phyloP scores from a whole-genome alignment of 1,139 yeast genomes.

The Keqinozyma sinolaborantium region DNA sequence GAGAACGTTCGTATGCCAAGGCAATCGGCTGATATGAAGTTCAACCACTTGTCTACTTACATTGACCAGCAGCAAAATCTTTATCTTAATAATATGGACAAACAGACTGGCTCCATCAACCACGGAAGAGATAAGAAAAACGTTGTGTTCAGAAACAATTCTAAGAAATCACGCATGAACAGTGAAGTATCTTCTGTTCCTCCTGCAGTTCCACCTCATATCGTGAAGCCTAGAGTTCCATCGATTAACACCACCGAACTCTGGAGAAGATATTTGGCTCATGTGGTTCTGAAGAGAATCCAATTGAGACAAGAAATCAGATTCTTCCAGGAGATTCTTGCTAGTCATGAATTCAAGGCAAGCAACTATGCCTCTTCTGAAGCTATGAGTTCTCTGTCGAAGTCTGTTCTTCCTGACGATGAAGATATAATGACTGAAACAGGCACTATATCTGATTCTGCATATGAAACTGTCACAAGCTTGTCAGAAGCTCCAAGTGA shows the following conservation, averaged over 20 bases:
- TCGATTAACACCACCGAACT: conserved; percentile 17
- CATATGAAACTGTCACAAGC: conserved; percentile 13
- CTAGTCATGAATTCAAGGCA: conserved; percentile 12
- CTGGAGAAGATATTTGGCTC: conserved; percentile 37
- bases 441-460: conserved; percentile 2
- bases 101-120: conserved; percentile 15
- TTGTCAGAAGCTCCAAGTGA: conserved; percentile 21
- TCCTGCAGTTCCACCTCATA: conserved; percentile 26
- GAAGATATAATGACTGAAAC: conserved; percentile 4
- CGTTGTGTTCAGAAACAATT: conserved; percentile 2
- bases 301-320: conserved; percentile 41
- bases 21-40: conserved; percentile 12
- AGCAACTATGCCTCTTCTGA: conserved; percentile 2
- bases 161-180: conserved; percentile 11
- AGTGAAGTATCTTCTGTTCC: conserved; percentile 19
- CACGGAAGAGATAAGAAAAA: conserved; percentile 10
- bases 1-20: conserved; percentile 13
- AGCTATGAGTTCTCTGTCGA: no score
- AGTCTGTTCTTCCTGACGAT: not conserved
- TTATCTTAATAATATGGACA: conserved; percentile 12
- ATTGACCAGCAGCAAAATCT: conserved; percentile 27
- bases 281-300: conserved; percentile 37
- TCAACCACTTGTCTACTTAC: conserved; percentile 22
- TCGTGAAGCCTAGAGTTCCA: conserved; percentile 8
- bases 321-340: conserved; percentile 28